Evolutionary conservation across 1,284 basidiomycete genomes (phyloP).

Genomic region (Trichosporon faecale): DNA sequence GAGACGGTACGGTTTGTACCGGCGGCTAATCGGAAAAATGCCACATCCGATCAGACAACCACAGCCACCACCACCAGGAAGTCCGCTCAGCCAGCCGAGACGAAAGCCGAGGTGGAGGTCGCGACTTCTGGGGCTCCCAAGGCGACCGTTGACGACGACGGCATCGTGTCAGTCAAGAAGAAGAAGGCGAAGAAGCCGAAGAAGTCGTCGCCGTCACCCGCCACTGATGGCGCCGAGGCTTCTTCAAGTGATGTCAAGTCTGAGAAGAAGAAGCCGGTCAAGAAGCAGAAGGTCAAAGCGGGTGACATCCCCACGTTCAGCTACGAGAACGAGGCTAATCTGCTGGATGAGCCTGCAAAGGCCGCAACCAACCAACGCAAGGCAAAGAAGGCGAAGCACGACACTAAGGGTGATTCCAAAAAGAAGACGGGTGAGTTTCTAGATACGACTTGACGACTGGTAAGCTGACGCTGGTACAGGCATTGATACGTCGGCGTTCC

Average conservation of each 20-base stretch:
- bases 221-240: neutral
- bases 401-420: constrained; percentile 24
- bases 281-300: constrained; percentile 35
- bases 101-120: constrained; percentile 12
- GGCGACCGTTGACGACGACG: constrained; percentile 24
- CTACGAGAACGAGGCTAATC: constrained; percentile 68
- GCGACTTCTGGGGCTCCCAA: constrained; percentile 2
- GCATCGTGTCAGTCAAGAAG: constrained; percentile 41
- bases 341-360: constrained; percentile 61
- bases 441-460: neutral
- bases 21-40: constrained; percentile 41
- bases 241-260: neutral
- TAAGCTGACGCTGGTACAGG: neutral
- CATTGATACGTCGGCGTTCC: constrained; percentile 46
- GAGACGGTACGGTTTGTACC: constrained; percentile 71
- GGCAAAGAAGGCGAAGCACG: constrained; percentile 7
- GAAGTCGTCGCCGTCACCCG: constrained; percentile 15
- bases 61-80: constrained; percentile 11
- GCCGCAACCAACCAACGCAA: constrained; percentile 15
- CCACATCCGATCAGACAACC: constrained; percentile 24
- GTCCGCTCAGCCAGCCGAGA: neutral
- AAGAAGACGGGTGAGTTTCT: constrained; percentile 39
- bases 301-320: constrained; percentile 63
- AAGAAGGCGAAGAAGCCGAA: constrained; percentile 27
- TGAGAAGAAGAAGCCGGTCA: constrained; percentile 31